Percentiles rank a stretch among this genome's conserved stretches.
Conservation (phyloP, 768 basidiomycete species). For the Boletus huronensis region DNA sequence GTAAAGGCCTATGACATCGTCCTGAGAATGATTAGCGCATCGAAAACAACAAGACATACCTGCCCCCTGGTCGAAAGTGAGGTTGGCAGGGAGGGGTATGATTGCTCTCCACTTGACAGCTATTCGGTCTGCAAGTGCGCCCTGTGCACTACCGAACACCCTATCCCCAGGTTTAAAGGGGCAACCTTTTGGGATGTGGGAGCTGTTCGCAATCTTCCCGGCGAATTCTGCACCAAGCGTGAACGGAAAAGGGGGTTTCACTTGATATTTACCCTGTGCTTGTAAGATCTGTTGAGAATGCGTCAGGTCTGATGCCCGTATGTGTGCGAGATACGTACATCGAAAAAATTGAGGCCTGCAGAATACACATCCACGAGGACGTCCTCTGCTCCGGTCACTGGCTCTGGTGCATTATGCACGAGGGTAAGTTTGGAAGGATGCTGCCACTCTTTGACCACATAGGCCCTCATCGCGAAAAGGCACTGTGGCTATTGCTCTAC, state of each 20-base stretch:
- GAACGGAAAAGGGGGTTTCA: conserved; percentile 82
- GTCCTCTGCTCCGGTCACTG: conserved; percentile 45
- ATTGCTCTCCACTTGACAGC: conserved; percentile 49
- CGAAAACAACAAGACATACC: conserved; percentile 39
- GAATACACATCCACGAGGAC: conserved; percentile 75
- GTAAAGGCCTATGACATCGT: conserved; percentile 51
- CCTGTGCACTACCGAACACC: conserved; percentile 82
- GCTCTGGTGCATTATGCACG: conserved; percentile 54
- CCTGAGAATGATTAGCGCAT: neutral
- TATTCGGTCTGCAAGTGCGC: conserved; percentile 76
- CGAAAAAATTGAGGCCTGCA: conserved; percentile 77
- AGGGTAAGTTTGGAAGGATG: conserved; percentile 65
- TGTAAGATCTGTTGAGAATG: conserved; percentile 61
- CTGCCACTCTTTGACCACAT: conserved; percentile 64
- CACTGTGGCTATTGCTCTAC: neutral
- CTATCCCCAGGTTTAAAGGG: conserved; percentile 78
- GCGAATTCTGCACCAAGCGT: conserved; percentile 83
- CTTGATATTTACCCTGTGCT: conserved; percentile 86
- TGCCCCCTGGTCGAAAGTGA: conserved; percentile 85
- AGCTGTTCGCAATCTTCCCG: conserved; percentile 64
- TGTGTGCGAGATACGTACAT: conserved; percentile 37
- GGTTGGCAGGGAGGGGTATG: conserved; percentile 65
- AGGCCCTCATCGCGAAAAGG: conserved; percentile 61
- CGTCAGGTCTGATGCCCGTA: conserved; percentile 3
- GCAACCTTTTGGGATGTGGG: conserved; percentile 78